Percentiles rank a stretch among this genome's conserved stretches.
Conservation (phyloP, 208 protist species). For the Trichomonas vaginalis region DNA sequence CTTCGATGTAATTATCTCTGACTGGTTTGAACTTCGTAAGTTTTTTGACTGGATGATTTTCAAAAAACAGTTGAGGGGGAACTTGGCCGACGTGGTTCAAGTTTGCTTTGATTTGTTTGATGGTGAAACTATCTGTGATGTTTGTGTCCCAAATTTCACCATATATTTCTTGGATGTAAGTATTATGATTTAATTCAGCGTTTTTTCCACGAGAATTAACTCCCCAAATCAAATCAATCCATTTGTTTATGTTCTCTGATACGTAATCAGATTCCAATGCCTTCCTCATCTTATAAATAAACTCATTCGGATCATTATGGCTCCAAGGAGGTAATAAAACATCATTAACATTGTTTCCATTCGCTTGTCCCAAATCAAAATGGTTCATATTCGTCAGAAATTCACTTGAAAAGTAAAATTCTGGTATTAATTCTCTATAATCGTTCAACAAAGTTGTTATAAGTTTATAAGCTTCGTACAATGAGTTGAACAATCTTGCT, state of each 20-base stretch:
- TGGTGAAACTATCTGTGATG: neutral
- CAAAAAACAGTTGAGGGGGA: conserved; percentile 38
- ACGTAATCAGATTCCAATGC: conserved; percentile 60
- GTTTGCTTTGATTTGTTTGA: conserved; percentile 20
- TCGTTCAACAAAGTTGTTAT: neutral
- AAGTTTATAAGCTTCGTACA: neutral
- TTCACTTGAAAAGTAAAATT: conserved; percentile 46
- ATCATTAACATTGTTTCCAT: conserved; percentile 20
- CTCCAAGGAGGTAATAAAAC: conserved; percentile 30
- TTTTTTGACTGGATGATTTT: conserved; percentile 30
- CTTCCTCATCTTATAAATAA: neutral
- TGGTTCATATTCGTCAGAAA: conserved; percentile 41
- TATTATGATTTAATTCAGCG: neutral
- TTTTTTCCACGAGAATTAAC: neutral
- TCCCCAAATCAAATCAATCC: conserved; percentile 23
- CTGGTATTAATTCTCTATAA: conserved; percentile 39
- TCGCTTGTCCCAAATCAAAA: conserved; percentile 36
- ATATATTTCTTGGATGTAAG: neutral
- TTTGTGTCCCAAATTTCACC: neutral
- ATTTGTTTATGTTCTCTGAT: conserved; percentile 39
- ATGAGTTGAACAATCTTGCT: neutral
- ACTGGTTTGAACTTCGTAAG: neutral
- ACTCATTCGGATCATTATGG: neutral
- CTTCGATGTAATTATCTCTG: neutral
- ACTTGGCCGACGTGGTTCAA: conserved; percentile 45